Evolutionary conservation across 805 yeast genomes (phyloP), one percentile per base, ranked within the genome.

Genomic region (Cephaloascus albidus): DNA sequence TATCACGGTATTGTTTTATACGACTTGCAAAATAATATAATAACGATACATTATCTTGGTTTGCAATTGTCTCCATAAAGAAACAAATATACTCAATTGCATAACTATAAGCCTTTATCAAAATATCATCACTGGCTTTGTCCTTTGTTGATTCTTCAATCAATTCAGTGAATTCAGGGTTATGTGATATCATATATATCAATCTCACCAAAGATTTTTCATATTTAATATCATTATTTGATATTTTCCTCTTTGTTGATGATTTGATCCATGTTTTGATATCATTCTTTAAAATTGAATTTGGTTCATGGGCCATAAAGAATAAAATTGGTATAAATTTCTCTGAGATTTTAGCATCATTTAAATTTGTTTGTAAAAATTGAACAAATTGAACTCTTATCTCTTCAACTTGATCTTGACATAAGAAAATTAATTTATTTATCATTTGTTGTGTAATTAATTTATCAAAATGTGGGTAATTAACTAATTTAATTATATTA

Each of bases 271-370:
- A 88, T 1, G 81, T 81, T 30, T 68, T 66, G 0, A 76, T 70
- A 33, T 74, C 72, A 1, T 60, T 55, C 43, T 68, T 73, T 32
- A 86, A 52, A 1, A 57, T 56, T 3, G 48, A 49, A 20, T 74
- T 70, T 0, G 94, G 90, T 51, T 88, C 97, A 51, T 76, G 78
- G 1, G 93, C 95, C 48, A 74, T 66, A 52, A 85, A 81, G 53
- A 82, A 85, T 1, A 85, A 61, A 18, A 85, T 54, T 1, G 87
- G 80, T 34, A 83, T 50, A 49, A 79, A 86, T 43, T 76, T 70
- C 40, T 79, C 80, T 1, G 94, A 76, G 3, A 87, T 67, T 8
- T 54, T 45, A 38, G 70, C 77, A 19, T 60, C 56, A 20, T 78
- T 68, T 37, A 84, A 58, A 39, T 66, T 64, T 28, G 67, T 66